Conservation (phyloP, 1,284 basidiomycete species). For the Boletus mariae region DNA sequence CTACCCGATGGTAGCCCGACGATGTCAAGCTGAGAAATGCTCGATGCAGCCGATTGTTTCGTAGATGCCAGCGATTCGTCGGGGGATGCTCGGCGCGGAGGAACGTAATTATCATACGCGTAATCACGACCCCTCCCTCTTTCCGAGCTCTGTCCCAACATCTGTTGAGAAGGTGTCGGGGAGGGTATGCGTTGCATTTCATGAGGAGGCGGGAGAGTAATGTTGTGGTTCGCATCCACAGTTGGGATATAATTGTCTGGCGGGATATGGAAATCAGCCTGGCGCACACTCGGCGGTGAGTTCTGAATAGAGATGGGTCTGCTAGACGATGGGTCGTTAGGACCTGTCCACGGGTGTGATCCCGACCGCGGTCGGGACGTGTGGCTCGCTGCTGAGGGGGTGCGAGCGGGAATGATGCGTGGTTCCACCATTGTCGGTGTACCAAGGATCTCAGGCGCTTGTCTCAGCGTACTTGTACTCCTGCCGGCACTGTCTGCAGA, state of each 20-base stretch:
- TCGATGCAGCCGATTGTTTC: conserved; percentile 32
- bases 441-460: conserved; percentile 5
- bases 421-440: conserved; percentile 7
- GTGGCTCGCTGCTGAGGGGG: conserved; percentile 8
- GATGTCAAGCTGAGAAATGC: conserved; percentile 41
- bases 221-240: conserved; percentile 19
- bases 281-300: conserved; percentile 14
- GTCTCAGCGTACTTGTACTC: conserved; percentile 14
- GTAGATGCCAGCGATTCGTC: conserved; percentile 30
- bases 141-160: conserved; percentile 17
- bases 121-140: conserved; percentile 23
- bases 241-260: conserved; percentile 30
- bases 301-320: conserved; percentile 22
- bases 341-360: conserved; percentile 22
- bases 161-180: conserved; percentile 29
- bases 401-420: conserved; percentile 10
- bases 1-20: conserved; percentile 30
- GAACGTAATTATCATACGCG: conserved; percentile 20
- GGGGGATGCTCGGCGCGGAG: conserved; percentile 27
- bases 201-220: conserved; percentile 32
- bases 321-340: conserved; percentile 10
- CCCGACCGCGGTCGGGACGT: conserved; percentile 16
- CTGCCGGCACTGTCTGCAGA: conserved; percentile 15
- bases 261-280: conserved; percentile 15
- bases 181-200: conserved; percentile 29